These are phyloP conservation scores for Scopulariopsis brevicaulis DNA, from an alignment of 2,329 filamentous ascomycete genomes.

Conservation along the genomic window DNA sequence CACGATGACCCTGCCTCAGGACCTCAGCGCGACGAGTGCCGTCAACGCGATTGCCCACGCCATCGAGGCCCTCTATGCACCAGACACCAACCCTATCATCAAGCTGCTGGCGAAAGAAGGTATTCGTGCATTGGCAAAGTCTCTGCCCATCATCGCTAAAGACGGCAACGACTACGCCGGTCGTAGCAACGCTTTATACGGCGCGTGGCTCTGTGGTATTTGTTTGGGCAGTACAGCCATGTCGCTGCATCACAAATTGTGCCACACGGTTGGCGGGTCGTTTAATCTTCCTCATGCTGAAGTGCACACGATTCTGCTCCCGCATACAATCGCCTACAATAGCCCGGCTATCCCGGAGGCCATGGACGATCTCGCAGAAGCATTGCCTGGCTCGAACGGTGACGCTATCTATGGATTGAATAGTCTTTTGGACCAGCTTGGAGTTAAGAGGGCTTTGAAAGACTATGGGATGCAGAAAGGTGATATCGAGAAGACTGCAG, in stretches of 20 bases:
- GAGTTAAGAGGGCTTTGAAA: conserved; percentile 39
- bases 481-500: conserved; percentile 47
- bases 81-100: conserved; percentile 49
- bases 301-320: conserved; percentile 52
- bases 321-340: conserved; percentile 53
- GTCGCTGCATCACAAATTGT: conserved; percentile 58
- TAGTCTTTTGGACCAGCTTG: conserved; percentile 35
- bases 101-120: conserved; percentile 46
- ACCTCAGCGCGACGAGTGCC: conserved; percentile 44
- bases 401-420: conserved; percentile 48
- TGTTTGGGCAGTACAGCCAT: conserved; percentile 49
- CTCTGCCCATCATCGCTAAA: conserved; percentile 39
- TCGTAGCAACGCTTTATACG: conserved; percentile 43
- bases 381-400: conserved; percentile 42
- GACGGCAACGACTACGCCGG: conserved; percentile 31
- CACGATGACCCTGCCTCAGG: conserved; percentile 43
- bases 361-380: conserved; percentile 39
- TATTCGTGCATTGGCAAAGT: conserved; percentile 35
- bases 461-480: conserved; percentile 48
- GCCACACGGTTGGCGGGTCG: conserved; percentile 51
- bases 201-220: conserved; percentile 52
- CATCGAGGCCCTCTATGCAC: conserved; percentile 51
- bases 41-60: conserved; percentile 57
- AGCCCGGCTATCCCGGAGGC: conserved; percentile 39
- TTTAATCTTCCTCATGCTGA: conserved; percentile 55